These are phyloP conservation scores for Helianthus tuberosus DNA, from an alignment of 129 eudicot genomes.

Conservation along the genomic window DNA sequence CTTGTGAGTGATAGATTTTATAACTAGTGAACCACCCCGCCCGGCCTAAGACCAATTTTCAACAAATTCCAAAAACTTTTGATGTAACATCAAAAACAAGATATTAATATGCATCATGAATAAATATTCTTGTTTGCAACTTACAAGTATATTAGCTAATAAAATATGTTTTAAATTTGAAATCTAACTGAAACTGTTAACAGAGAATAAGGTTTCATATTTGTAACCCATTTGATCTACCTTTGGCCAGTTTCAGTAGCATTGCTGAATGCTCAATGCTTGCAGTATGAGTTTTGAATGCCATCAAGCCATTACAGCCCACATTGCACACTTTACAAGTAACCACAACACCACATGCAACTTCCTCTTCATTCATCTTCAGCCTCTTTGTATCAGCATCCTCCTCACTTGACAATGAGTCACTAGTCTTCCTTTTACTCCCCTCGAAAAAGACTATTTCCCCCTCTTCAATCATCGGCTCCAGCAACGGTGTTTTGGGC, in stretches of 20 bases:
- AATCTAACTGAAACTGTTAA: background rate
- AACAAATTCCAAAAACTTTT: too few species aligned
- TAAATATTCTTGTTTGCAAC: background rate
- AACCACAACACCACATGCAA: conserved; percentile 10
- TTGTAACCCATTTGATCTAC: conserved; percentile 7
- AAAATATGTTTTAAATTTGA: too few species aligned
- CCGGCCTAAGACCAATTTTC: too few species aligned
- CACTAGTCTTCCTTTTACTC: conserved; percentile 20
- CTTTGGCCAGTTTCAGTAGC: conserved; percentile 24
- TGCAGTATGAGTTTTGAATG: conserved; percentile 29
- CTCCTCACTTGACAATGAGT: conserved; percentile 1
- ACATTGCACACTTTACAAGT: conserved; percentile 42
- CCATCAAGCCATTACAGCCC: conserved; percentile 33
- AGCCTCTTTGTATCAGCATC: conserved; percentile 39
- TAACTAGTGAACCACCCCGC: too few species aligned
- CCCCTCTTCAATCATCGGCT: conserved; percentile 7
- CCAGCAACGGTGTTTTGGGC: background rate
- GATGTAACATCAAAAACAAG: too few species aligned
- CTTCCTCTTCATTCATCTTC: conserved; percentile 33
- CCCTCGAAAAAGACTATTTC: conserved; percentile 8
- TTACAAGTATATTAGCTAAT: background rate
- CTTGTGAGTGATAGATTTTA: too few species aligned
- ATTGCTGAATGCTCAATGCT: conserved; percentile 37
- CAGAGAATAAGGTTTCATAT: background rate
- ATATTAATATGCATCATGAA: too few species aligned